Conservation (phyloP, 1,284 basidiomycete species). For the Ganoderma boninense region DNA sequence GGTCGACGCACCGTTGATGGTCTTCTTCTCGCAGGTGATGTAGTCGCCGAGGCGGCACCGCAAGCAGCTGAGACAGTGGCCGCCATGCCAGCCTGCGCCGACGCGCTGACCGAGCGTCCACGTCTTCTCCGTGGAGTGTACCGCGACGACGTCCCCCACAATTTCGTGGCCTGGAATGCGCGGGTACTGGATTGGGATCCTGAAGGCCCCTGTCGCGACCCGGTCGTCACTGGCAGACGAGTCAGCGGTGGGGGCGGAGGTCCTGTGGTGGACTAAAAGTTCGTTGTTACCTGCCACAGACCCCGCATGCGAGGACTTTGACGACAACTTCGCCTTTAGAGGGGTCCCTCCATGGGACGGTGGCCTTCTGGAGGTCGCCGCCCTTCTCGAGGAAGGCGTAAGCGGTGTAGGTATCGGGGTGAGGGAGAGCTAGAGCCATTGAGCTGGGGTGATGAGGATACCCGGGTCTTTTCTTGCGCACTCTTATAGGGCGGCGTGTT, state of each 20-base stretch:
- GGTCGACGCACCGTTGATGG: slow-evolving; percentile 37
- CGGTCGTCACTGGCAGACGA: slow-evolving; percentile 30
- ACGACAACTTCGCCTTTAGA: slow-evolving; percentile 33
- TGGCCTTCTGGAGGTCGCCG: slow-evolving; percentile 28
- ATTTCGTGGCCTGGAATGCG: slow-evolving; percentile 40
- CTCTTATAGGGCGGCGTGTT: not conserved
- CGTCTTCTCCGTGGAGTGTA: slow-evolving; percentile 28
- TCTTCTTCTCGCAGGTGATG: slow-evolving; percentile 29
- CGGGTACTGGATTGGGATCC: slow-evolving; percentile 27
- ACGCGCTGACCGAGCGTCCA: slow-evolving; percentile 40
- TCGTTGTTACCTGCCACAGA: slow-evolving; percentile 36
- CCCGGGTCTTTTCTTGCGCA: not conserved
- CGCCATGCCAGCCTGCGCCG: slow-evolving; percentile 39
- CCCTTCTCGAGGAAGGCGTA: slow-evolving; percentile 33
- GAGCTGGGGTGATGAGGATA: not conserved
- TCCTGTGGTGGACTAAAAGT: too few species aligned
- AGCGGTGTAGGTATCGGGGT: slow-evolving; percentile 37
- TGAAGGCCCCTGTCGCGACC: slow-evolving; percentile 19
- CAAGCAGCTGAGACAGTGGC: slow-evolving; percentile 36
- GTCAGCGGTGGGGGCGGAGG: not conserved
- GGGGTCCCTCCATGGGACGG: slow-evolving; percentile 37
- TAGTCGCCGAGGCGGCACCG: slow-evolving; percentile 35
- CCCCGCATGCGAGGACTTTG: slow-evolving; percentile 39
- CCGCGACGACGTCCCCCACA: slow-evolving; percentile 38
- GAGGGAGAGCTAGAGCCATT: slow-evolving; percentile 10